A percentile compares a stretch with the other conserved stretches of the same genome.
phyloP scores from a whole-genome alignment of 768 basidiomycete species.

The Phanerodontia chrysosporium region DNA sequence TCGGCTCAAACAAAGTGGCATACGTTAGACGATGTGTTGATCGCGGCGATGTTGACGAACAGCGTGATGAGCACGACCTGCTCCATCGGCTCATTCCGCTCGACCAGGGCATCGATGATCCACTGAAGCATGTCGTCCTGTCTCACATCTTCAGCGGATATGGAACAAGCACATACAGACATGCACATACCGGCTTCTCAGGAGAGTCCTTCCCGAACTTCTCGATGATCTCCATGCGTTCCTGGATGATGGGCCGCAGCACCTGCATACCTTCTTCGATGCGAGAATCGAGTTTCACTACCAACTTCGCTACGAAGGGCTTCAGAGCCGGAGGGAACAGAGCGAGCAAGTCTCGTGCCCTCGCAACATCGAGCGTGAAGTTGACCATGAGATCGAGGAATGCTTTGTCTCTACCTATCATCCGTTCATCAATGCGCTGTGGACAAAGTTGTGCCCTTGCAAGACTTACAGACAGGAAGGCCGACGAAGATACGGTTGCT shows the following conservation, averaged over 20 bases:
- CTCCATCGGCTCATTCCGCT: background rate
- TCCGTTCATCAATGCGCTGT: background rate
- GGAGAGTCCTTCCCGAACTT: conserved; percentile 6
- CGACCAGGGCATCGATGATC: conserved; percentile 12
- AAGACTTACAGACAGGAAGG: conserved; percentile 35
- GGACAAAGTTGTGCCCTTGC: background rate
- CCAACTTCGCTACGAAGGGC: conserved; percentile 20
- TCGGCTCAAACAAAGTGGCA: background rate
- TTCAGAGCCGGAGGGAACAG: conserved; percentile 30
- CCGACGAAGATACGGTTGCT: conserved; percentile 48
- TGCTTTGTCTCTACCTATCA: conserved; percentile 35
- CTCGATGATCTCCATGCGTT: conserved; percentile 9
- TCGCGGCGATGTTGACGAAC: conserved; percentile 18
- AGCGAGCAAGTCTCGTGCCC: conserved; percentile 17
- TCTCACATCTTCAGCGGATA: background rate
- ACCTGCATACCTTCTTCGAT: background rate
- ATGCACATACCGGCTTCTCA: conserved; percentile 1
- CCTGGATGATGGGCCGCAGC: conserved; percentile 11
- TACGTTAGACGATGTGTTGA: conserved; percentile 16
- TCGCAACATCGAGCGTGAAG: conserved; percentile 26
- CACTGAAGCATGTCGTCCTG: conserved; percentile 18
- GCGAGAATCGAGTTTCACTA: background rate
- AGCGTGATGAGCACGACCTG: conserved; percentile 1
- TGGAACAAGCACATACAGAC: background rate
- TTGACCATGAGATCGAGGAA: conserved; percentile 31